A percentile compares a stretch with the other conserved stretches of the same genome.
Evolutionary conservation across 768 basidiomycete species (phyloP).

Genomic region (Lepiota subincarnata): DNA sequence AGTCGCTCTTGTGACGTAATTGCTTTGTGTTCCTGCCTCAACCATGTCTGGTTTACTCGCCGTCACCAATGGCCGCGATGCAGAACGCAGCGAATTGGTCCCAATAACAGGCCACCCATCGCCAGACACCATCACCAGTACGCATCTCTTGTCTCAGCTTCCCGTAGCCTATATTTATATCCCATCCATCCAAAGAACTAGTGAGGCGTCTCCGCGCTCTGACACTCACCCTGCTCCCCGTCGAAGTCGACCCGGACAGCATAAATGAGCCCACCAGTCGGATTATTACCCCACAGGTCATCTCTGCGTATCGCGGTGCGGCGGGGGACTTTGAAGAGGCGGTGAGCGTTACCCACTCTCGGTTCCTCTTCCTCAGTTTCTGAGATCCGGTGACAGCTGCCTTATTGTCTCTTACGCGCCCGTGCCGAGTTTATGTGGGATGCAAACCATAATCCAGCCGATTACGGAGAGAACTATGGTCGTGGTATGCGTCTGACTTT

Average conservation of each 20-base stretch:
- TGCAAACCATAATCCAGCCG: constrained; percentile 75
- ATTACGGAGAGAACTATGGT: constrained; percentile 81
- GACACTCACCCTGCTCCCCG: constrained; percentile 10
- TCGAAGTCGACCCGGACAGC: constrained; percentile 29
- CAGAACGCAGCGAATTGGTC: constrained; percentile 42
- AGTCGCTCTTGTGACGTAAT: no score
- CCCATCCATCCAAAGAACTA: not conserved
- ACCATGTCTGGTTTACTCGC: constrained; percentile 30
- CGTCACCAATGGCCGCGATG: constrained; percentile 21
- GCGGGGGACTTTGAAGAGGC: constrained; percentile 88
- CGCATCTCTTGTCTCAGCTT: constrained; percentile 18
- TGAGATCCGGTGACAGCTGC: constrained; percentile 45
- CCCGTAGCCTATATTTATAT: not conserved
- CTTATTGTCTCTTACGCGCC: constrained; percentile 75
- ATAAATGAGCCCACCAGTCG: constrained; percentile 78
- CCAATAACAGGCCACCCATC: constrained; percentile 50
- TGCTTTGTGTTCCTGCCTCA: not conserved
- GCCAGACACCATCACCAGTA: constrained; percentile 76
- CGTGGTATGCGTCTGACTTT: constrained; percentile 48
- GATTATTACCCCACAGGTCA: constrained; percentile 77
- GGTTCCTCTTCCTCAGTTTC: not conserved
- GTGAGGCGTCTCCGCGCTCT: constrained; percentile 9
- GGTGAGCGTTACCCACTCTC: constrained; percentile 37
- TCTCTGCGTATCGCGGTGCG: constrained; percentile 70
- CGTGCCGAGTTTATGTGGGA: constrained; percentile 79